Percentiles rank a stretch among this genome's conserved stretches.
Evolutionary conservation across 495 filamentous ascomycete genomes (phyloP).

Genomic region (Margaritispora aquatica): DNA sequence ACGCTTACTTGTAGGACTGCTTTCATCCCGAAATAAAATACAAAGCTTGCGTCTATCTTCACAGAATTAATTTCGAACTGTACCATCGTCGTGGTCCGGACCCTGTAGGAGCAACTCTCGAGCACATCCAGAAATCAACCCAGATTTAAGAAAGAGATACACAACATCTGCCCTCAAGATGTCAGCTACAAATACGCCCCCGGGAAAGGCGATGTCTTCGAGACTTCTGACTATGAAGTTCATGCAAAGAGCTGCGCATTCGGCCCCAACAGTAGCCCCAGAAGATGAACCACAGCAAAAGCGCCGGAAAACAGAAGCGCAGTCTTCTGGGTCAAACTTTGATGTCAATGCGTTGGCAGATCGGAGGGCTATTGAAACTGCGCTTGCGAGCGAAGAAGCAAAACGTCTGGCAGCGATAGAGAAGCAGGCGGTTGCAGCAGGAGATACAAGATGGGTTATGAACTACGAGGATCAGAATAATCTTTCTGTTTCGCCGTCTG

Average conservation of each 20-base stretch:
- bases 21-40: too few species aligned
- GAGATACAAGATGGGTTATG: slow-evolving; percentile 87
- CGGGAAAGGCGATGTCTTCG: slow-evolving; percentile 72
- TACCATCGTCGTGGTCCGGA: too few species aligned
- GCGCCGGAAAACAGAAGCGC: slow-evolving; percentile 41
- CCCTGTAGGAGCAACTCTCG: too few species aligned
- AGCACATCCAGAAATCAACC: neutral
- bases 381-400: slow-evolving; percentile 66
- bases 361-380: slow-evolving; percentile 53
- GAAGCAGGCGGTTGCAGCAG: slow-evolving; percentile 63
- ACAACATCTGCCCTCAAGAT: slow-evolving; percentile 12
- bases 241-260: slow-evolving; percentile 86
- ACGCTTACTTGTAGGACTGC: neutral
- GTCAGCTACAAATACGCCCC: slow-evolving; percentile 10
- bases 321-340: slow-evolving; percentile 14
- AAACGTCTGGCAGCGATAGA: slow-evolving; percentile 67
- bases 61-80: too few species aligned
- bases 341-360: slow-evolving; percentile 32
- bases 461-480: slow-evolving; percentile 35
- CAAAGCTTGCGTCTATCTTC: too few species aligned
- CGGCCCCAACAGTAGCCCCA: slow-evolving; percentile 35
- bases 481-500: neutral
- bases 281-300: slow-evolving; percentile 41
- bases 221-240: slow-evolving; percentile 96
- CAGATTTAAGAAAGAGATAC: neutral